Evolutionary conservation across 306 rosid genomes (phyloP).

Genomic region (Myrica gale): DNA sequence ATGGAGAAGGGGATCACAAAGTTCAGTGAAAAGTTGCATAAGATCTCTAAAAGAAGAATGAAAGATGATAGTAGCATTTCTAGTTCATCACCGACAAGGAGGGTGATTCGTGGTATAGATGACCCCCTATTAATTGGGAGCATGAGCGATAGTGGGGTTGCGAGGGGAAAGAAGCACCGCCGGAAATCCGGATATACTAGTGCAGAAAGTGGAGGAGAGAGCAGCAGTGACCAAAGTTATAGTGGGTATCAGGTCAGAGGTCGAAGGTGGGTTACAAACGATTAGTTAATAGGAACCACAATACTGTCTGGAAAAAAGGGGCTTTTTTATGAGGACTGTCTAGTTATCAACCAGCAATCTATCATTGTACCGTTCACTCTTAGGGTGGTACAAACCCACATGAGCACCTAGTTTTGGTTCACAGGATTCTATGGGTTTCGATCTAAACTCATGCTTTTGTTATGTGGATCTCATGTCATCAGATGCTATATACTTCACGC

Average conservation of each 20-base stretch:
- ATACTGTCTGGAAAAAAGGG: slow-evolving; percentile 17
- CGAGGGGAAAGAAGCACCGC: slow-evolving; percentile 77
- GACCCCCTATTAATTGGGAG: slow-evolving; percentile 91
- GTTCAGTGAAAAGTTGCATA: slow-evolving; percentile 76
- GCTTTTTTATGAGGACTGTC: slow-evolving; percentile 9
- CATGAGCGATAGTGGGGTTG: slow-evolving; percentile 70
- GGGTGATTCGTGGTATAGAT: slow-evolving; percentile 91
- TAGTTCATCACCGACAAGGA: slow-evolving; percentile 49
- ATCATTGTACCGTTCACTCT: slow-evolving; percentile 11
- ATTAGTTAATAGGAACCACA: slow-evolving; percentile 38
- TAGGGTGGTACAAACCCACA: background rate
- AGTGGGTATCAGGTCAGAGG: slow-evolving; percentile 83
- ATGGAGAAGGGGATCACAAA: slow-evolving; percentile 87
- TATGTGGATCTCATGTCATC: slow-evolving; percentile 14
- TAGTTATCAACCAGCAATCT: slow-evolving; percentile 21
- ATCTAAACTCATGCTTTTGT: slow-evolving; percentile 6
- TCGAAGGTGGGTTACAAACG: slow-evolving; percentile 87
- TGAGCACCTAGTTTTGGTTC: slow-evolving; percentile 15
- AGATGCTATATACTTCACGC: background rate
- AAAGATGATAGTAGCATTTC: slow-evolving; percentile 80
- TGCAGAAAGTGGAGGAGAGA: slow-evolving; percentile 96
- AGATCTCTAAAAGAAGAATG: slow-evolving; percentile 65
- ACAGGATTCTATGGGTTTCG: slow-evolving; percentile 19
- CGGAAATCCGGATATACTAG: slow-evolving; percentile 69
- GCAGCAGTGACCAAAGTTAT: slow-evolving; percentile 78